Evolutionary conservation across 495 filamentous ascomycete genomes (phyloP), one percentile per base, ranked within the genome.

Genomic region (Echria macrotheca): DNA sequence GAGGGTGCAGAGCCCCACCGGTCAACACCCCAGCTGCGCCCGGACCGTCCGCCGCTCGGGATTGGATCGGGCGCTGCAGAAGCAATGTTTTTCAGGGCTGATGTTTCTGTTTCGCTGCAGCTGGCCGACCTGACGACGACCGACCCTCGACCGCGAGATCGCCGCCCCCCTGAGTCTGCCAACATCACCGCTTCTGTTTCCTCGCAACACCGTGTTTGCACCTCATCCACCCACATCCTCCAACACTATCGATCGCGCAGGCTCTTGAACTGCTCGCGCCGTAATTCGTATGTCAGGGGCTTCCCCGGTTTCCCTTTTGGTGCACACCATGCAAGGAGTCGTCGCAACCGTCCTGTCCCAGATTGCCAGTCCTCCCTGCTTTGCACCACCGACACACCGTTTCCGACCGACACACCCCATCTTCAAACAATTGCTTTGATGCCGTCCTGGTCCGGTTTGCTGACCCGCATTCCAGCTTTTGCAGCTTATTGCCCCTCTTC

Each of bases 41-140:
- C 14, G 4, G 14, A 12, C 38, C 10, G 21, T 17, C 11, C 21
- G 38, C 22, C n/a, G 38, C 38, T 41, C 22, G 9, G 38, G 38
- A 24, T 41, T 41, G 38, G 38, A 17, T 41, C 9, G 4, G 38
- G 18, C 3, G 29, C 7, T 23, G 38, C 43, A 21, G 8, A 46
- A 36, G 44, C 44, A 46, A 23, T 45, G 42, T 45, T 45, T 43
- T 45, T 21, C 14, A 31, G 38, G 38, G 42, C 25, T 31, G 42
- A 9, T 29, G 23, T 26, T 44, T 31, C 41, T 14, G 9, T 33
- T 21, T 14, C 26, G 11, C 15, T 19, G 15, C 18, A 14, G 10
- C 25, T 31, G 24, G 24, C 15, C 15, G 40, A 15, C 15, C 35
- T 37, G 35, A 22, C 14, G 12, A 26, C 19, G 22, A 32, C 18